Percentiles rank a stretch among this genome's conserved stretches.
phyloP scores from a whole-genome alignment of 2,329 filamentous ascomycete genomes.

The Myotisia sp. region DNA sequence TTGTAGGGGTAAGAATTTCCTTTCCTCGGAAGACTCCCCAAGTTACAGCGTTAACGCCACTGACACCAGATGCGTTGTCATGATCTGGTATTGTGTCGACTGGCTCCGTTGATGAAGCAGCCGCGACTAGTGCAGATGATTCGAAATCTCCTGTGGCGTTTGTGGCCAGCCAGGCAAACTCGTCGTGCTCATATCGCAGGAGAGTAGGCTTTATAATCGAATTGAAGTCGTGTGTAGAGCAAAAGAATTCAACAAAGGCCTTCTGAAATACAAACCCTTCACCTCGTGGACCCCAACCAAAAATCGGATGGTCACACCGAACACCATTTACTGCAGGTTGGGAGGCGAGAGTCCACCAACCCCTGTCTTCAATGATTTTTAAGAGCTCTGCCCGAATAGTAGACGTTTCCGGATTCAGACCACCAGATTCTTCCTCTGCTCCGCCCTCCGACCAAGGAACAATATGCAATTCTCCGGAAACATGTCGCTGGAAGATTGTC shows the following conservation, averaged over 20 bases:
- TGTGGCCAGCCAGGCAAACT: slow-evolving; percentile 75
- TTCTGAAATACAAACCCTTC: slow-evolving; percentile 93
- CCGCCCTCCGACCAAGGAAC: slow-evolving; percentile 77
- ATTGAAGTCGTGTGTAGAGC: slow-evolving; percentile 59
- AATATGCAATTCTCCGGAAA: slow-evolving; percentile 62
- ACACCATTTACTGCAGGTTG: slow-evolving; percentile 87
- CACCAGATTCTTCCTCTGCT: slow-evolving; percentile 45
- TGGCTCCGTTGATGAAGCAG: slow-evolving; percentile 14
- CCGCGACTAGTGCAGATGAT: slow-evolving; percentile 36
- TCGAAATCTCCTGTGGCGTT: slow-evolving; percentile 66
- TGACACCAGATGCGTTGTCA: slow-evolving; percentile 30
- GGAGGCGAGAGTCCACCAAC: slow-evolving; percentile 94
- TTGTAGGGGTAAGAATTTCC: slow-evolving; percentile 90
- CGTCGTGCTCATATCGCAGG: slow-evolving; percentile 42
- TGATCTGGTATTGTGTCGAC: slow-evolving; percentile 24
- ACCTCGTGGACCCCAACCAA: slow-evolving; percentile 84
- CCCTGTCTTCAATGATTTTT: slow-evolving; percentile 56
- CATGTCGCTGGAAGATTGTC: slow-evolving; percentile 63
- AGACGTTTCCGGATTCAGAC: slow-evolving; percentile 54
- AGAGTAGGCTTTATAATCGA: slow-evolving; percentile 49
- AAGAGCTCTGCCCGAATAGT: slow-evolving; percentile 66
- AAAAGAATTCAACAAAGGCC: slow-evolving; percentile 93
- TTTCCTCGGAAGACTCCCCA: slow-evolving; percentile 94
- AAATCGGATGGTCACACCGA: slow-evolving; percentile 58
- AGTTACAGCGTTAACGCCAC: slow-evolving; percentile 80